Evolutionary conservation across 768 basidiomycete genomes (phyloP).

Genomic region (Tephrocybe rancida): DNA sequence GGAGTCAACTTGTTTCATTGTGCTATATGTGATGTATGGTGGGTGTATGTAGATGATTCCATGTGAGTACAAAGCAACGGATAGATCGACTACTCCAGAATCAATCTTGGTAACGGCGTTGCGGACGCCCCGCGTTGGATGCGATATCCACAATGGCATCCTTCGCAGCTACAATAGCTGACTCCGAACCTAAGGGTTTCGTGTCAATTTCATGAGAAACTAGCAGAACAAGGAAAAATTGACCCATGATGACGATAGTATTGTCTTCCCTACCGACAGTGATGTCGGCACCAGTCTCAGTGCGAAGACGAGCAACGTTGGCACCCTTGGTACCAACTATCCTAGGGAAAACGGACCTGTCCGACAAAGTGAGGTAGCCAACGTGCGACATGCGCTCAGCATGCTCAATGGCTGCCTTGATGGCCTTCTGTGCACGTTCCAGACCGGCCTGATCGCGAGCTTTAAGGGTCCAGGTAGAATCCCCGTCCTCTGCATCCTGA

Average conservation of each 20-base stretch:
- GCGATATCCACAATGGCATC: slow-evolving; percentile 71
- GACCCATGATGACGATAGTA: slow-evolving; percentile 87
- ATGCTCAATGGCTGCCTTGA: slow-evolving; percentile 70
- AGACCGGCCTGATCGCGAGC: slow-evolving; percentile 77
- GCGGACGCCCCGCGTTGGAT: slow-evolving; percentile 38
- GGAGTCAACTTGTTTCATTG: no score
- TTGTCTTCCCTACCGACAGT: slow-evolving; percentile 87
- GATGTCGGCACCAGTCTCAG: slow-evolving; percentile 91
- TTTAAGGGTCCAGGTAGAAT: slow-evolving; percentile 83
- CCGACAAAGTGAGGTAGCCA: slow-evolving; percentile 82
- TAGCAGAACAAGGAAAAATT: slow-evolving; percentile 23
- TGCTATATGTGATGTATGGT: no score
- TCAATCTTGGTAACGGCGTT: slow-evolving; percentile 40
- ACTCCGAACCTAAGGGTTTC: slow-evolving; percentile 61
- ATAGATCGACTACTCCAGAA: no score
- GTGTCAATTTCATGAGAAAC: slow-evolving; percentile 3
- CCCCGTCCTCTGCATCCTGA: slow-evolving; percentile 79
- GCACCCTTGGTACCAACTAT: slow-evolving; percentile 93
- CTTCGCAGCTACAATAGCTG: slow-evolving; percentile 71
- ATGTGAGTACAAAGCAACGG: no score
- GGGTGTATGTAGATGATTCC: no score
- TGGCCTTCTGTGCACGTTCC: slow-evolving; percentile 69
- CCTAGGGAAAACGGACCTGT: slow-evolving; percentile 86
- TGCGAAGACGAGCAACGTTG: slow-evolving; percentile 85
- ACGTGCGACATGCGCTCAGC: slow-evolving; percentile 77